Base-by-base conservation (phyloP, 768 basidiomycete genomes). In the Naematelia encephala region DNA sequence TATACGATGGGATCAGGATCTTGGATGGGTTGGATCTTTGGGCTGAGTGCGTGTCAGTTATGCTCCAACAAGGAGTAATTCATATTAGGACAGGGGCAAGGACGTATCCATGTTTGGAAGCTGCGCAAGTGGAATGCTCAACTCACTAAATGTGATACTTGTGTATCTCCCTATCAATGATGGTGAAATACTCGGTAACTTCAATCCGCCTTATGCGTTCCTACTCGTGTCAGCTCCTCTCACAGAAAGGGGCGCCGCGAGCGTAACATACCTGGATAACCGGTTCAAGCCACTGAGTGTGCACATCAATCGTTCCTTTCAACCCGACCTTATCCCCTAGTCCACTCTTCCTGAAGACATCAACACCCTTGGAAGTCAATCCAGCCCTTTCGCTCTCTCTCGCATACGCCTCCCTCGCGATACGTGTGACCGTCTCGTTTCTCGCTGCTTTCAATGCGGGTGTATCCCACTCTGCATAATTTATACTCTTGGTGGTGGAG, bases 131-230 rank as follows among this genome's bases (percentile, higher is more conserved):
- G 34, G n/a, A n/a, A n/a, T 2, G 39, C 13, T 21, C 1, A 63
- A 50, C 75, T 58, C 51, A 74, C 75, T 73, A 70, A 47, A 75
- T 68, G 60, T 77, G 75, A 44, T 72, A 66, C 46, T 68, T 67
- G 60, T 77, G 73, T 11, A 73, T 64, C 26, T 71, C 68, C n/a
- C 68, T 62, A 34, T 65, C 61, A 50, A 77, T 69, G 22, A 74
- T 53, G 1, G 60, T 62, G 14, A 47, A 57, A 48, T 69, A 69
- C 29, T 70, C 68, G 19, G 58, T 69, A 53, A 69, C 66, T 51
- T 73, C 71, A 21, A 63, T 62, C 5, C 57, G 56, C 42, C 45
- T 60, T 48, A 77, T 69, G 16, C 52, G 56, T 72, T 77, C 75
- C 73, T 76, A 54, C 8, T 39, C 26, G 23, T n/a, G 53, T 55